Conservation (phyloP, 2,329 filamentous ascomycete genomes). For the Apiospora aurea region DNA sequence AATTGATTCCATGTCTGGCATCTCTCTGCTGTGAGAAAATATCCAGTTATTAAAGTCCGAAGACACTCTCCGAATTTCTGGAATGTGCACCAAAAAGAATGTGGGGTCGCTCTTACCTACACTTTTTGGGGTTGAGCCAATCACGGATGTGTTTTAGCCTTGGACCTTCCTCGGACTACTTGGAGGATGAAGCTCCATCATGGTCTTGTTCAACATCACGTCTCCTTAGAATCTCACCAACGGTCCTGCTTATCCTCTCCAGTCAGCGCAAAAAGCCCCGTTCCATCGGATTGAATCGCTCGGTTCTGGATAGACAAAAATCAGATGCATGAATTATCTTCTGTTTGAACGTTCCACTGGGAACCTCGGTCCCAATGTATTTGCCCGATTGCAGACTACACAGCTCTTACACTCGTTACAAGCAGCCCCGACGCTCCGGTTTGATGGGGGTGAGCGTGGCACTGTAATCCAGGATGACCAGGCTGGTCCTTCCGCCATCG, state of each 20-base stretch:
- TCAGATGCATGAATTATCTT: slow-evolving; percentile 75
- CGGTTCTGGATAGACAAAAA: neutral
- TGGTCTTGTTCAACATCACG: neutral
- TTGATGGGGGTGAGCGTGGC: slow-evolving; percentile 66
- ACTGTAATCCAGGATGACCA: slow-evolving; percentile 39
- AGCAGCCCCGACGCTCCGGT: slow-evolving; percentile 70
- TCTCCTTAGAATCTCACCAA: neutral
- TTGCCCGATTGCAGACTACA: slow-evolving; percentile 71
- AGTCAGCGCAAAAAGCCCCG: neutral
- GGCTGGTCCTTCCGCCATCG: slow-evolving; percentile 31
- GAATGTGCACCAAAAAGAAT: neutral
- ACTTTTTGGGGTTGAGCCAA: neutral
- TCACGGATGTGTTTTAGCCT: neutral
- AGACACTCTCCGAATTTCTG: neutral
- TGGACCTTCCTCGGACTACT: neutral
- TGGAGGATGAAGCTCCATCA: neutral
- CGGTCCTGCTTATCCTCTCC: neutral
- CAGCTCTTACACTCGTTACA: slow-evolving; percentile 74
- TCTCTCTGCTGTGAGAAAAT: neutral
- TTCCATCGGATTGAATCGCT: neutral
- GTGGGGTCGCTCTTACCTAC: neutral
- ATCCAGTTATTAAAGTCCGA: neutral
- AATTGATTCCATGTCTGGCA: neutral
- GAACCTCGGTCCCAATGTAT: slow-evolving; percentile 65
- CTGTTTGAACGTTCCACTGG: slow-evolving; percentile 80